Base-by-base conservation (phyloP, 2,329 filamentous ascomycete genomes). In the Phoma sp. region DNA sequence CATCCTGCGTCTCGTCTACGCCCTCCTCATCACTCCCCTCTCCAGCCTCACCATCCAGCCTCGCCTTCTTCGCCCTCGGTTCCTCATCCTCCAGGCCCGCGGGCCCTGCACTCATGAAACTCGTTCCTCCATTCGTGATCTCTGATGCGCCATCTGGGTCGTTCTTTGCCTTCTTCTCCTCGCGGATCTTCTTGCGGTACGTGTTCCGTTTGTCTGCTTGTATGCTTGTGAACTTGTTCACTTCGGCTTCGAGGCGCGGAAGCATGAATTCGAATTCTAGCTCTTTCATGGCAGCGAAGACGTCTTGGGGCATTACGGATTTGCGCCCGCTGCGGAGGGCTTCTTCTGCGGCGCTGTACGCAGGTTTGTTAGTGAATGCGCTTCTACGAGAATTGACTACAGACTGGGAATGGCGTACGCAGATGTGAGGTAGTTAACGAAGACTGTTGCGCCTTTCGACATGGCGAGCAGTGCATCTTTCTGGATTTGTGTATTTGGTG, bases 401-500 rank as follows among this genome's bases (percentile, higher is more conserved):
- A 14, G 37, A 9, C 12, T 7, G 15, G 5, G 5, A 20, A n/a
- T 23, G 18, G 42, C 88, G 48, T 82, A 93, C 90, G 87, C 84
- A 57, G 85, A 83, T 37, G 89, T 87, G 26, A 95, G 79, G 73
- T 93, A 91, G 76, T 86, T 93, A 64, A 95, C 88, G 68, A 95
- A 95, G 0, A 95, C 87, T 1, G 89, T 93, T 7, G 91, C 88
- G 74, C 89, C 90, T 77, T 93, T 93, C 62, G 85, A 89, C 78
- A 95, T 83, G 9, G 90, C 91, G 45, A 91, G 77, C 48, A 93
- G 84, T 34, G 91, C 91, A 77, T 92, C 92, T 68, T 87, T 90
- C 72, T 93, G 90, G 42, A 93, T 90, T 75, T 92, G 89, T 5
- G 90, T 93, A 71, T 92, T 92, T 5, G 89, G 82, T 1, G 91